phyloP scores from a whole-genome alignment of 1,139 yeast genomes.

The Hyphopichia burtonii region DNA sequence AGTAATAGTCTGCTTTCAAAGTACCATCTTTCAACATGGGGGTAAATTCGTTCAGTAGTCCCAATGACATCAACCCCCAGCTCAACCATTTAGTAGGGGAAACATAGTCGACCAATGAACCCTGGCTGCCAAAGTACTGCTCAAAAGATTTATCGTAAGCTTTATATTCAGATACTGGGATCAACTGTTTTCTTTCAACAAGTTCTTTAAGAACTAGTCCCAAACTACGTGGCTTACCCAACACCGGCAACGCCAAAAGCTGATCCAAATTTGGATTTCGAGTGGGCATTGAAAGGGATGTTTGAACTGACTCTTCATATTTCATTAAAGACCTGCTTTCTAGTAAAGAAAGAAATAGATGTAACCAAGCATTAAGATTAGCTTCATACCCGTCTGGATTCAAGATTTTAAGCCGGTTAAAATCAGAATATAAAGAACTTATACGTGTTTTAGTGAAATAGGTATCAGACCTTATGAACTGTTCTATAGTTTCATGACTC shows the following conservation, averaged over 20 bases:
- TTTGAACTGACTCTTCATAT: slow-evolving; percentile 13
- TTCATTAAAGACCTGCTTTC: slow-evolving; percentile 9
- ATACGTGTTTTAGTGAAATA: slow-evolving; percentile 50
- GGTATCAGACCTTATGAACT: slow-evolving; percentile 14
- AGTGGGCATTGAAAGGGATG: slow-evolving; percentile 22
- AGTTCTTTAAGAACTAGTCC: slow-evolving; percentile 25
- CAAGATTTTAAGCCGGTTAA: slow-evolving; percentile 44
- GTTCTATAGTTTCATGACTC: slow-evolving; percentile 9
- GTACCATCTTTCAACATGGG: slow-evolving; percentile 12
- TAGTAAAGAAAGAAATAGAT: slow-evolving; percentile 24
- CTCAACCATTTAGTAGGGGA: slow-evolving; percentile 13
- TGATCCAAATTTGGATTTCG: slow-evolving; percentile 19
- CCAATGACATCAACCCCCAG: slow-evolving; percentile 12
- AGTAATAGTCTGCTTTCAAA: slow-evolving; percentile 23
- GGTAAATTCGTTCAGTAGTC: slow-evolving; percentile 6
- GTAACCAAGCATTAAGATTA: slow-evolving; percentile 63
- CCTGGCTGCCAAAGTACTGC: neutral
- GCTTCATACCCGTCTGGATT: slow-evolving; percentile 74
- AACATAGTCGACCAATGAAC: slow-evolving; percentile 7
- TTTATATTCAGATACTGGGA: slow-evolving; percentile 23
- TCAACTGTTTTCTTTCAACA: slow-evolving; percentile 16
- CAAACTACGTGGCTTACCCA: slow-evolving; percentile 31
- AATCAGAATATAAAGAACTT: slow-evolving; percentile 65
- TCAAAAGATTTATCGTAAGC: slow-evolving; percentile 9
- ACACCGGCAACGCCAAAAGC: slow-evolving; percentile 22